A percentile compares a stretch with the other conserved stretches of the same genome.
Conservation (phyloP, 1,284 basidiomycete species). For the Meira nashicola region DNA sequence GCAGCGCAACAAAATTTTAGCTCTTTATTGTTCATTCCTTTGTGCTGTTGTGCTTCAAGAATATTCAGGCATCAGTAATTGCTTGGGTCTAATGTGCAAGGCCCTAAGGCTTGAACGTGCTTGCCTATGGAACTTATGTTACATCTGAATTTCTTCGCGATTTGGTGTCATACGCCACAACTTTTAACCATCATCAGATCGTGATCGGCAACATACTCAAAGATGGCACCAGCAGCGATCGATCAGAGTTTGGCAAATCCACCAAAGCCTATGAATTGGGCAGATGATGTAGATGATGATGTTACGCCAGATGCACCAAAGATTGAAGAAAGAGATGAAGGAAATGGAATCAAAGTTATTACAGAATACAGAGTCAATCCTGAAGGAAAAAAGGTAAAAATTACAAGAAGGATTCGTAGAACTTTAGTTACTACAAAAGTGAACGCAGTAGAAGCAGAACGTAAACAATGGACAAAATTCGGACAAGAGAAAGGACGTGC, state of each 20-base stretch:
- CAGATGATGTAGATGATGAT: slow-evolving; percentile 48
- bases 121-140: too few relatives aligned
- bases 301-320: slow-evolving; percentile 10
- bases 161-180: too few relatives aligned
- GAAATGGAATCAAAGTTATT: slow-evolving; percentile 80
- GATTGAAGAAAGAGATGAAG: slow-evolving; percentile 66
- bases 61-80: too few relatives aligned
- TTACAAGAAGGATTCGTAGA: slow-evolving; percentile 79
- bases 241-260: neutral
- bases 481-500: slow-evolving; percentile 83
- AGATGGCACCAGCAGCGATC: too few relatives aligned
- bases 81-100: too few relatives aligned
- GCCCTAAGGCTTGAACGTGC: too few relatives aligned
- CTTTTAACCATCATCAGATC: too few relatives aligned
- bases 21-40: too few relatives aligned
- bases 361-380: slow-evolving; percentile 82
- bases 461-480: slow-evolving; percentile 86
- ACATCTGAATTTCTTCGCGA: too few relatives aligned
- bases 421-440: slow-evolving; percentile 87
- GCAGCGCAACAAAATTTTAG: too few relatives aligned
- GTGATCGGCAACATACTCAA: too few relatives aligned
- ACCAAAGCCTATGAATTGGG: slow-evolving; percentile 44
- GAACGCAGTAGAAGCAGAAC: slow-evolving; percentile 85
- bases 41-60: too few relatives aligned
- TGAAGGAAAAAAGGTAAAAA: slow-evolving; percentile 88